Evolutionary conservation across 176 grass and related monocot genomes (phyloP).

Genomic region (Carex cristatella): DNA sequence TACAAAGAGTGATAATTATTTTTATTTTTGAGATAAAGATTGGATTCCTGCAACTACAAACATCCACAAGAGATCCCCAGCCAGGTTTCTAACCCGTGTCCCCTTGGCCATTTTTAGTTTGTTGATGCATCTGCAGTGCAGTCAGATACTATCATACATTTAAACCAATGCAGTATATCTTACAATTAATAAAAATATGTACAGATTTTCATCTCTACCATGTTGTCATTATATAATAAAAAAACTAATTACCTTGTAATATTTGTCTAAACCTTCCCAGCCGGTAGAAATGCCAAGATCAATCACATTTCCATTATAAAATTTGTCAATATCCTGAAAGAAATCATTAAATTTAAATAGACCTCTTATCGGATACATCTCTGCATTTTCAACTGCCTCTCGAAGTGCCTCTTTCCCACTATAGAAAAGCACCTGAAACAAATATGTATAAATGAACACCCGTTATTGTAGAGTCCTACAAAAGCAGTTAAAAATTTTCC

Average conservation of each 20-base stretch:
- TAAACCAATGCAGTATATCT: not conserved
- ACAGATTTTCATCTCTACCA: not conserved
- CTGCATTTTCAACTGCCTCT: constrained; percentile 68
- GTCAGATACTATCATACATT: not conserved
- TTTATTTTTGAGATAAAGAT: not conserved
- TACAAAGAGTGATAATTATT: not conserved
- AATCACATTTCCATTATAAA: constrained; percentile 62
- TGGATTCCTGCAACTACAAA: not conserved
- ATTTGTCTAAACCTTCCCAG: constrained; percentile 67
- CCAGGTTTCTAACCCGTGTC: not conserved
- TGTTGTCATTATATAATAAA: not conserved
- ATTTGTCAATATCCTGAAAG: constrained; percentile 67
- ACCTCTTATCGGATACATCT: constrained; percentile 89
- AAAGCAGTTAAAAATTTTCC: not conserved
- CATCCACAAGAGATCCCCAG: constrained; percentile 6
- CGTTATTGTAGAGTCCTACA: not conserved
- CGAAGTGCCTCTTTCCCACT: constrained; percentile 68
- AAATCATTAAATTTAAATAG: constrained; percentile 80
- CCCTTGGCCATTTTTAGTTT: not conserved
- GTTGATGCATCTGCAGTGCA: not conserved
- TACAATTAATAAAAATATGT: not conserved
- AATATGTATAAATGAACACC: constrained; percentile 3
- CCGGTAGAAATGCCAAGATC: constrained; percentile 70
- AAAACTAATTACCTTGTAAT: constrained; percentile 62
- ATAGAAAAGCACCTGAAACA: constrained; percentile 76